Evolutionary conservation across 2,329 filamentous ascomycete species (phyloP).

Genomic region (Stromatinia cepivora): DNA sequence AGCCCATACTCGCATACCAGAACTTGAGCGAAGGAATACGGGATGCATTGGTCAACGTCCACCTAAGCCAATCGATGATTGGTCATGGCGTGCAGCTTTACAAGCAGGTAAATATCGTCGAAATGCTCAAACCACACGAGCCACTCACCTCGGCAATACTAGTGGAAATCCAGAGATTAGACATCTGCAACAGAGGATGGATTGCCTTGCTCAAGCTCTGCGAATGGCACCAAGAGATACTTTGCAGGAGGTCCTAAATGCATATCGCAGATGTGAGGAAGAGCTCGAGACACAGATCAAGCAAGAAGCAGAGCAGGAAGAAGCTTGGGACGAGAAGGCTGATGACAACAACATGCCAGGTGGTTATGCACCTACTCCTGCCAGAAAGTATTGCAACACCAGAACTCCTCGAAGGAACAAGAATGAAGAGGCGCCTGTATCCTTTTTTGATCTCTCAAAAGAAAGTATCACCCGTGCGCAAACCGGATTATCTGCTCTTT

Average conservation of each 20-base stretch:
- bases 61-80: constrained; percentile 53
- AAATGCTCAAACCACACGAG: constrained; percentile 53
- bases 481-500: constrained; percentile 57
- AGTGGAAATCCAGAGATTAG: constrained; percentile 63
- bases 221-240: constrained; percentile 69
- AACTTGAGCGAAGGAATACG: constrained; percentile 28
- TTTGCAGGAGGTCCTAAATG: constrained; percentile 72
- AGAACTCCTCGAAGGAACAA: constrained; percentile 42
- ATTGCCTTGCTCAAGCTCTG: constrained; percentile 74
- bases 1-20: constrained; percentile 30
- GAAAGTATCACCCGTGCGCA: constrained; percentile 61
- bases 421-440: constrained; percentile 61
- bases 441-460: constrained; percentile 62
- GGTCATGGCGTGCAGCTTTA: constrained; percentile 77
- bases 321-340: constrained; percentile 67
- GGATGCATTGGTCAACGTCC: constrained; percentile 35
- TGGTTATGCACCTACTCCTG: constrained; percentile 47
- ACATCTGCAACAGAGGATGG: constrained; percentile 77
- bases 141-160: constrained; percentile 60
- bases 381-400: constrained; percentile 39
- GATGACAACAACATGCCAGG: constrained; percentile 60
- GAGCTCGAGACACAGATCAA: constrained; percentile 68
- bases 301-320: constrained; percentile 66
- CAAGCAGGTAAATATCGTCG: constrained; percentile 74
- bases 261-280: constrained; percentile 75